A percentile compares a stretch with the other conserved stretches of the same genome.
phyloP scores from a whole-genome alignment of 768 basidiomycete species.

The Suillus americanus region DNA sequence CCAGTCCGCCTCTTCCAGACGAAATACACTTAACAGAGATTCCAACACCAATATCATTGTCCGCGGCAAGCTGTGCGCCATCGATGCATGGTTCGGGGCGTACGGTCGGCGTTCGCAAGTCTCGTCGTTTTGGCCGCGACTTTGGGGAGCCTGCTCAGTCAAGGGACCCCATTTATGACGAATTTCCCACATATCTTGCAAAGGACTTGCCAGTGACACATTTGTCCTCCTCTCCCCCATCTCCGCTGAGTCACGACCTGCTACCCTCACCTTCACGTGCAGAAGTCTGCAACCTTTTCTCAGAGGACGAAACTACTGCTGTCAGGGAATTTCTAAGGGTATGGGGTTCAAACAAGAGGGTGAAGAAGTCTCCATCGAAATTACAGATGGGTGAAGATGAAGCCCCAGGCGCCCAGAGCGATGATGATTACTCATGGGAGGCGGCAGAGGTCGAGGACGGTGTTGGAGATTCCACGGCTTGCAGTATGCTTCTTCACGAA shows the following conservation, averaged over 20 bases:
- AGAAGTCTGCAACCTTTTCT: constrained; percentile 1
- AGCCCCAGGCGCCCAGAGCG: background rate
- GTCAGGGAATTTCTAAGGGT: constrained; percentile 18
- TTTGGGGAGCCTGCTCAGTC: constrained; percentile 1
- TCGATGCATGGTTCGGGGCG: background rate
- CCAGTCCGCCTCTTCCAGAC: background rate
- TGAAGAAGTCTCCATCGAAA: constrained; percentile 13
- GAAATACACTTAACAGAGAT: background rate
- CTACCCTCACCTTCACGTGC: constrained; percentile 5
- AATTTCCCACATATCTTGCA: background rate
- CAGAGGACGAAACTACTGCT: constrained; percentile 16
- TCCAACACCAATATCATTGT: background rate
- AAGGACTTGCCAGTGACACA: background rate
- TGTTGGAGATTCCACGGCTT: constrained; percentile 18
- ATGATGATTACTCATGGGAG: constrained; percentile 20
- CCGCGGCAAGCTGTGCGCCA: background rate
- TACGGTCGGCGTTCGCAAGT: background rate
- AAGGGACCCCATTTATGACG: background rate
- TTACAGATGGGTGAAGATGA: constrained; percentile 2
- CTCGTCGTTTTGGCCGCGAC: constrained; percentile 13
- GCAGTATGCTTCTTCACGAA: constrained; percentile 30
- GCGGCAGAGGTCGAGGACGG: constrained; percentile 6
- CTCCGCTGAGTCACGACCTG: background rate
- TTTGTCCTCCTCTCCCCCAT: background rate
- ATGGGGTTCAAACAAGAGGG: constrained; percentile 11